Evolutionary conservation across 306 rosid genomes (phyloP).

Genomic region (Cicer bijugum): DNA sequence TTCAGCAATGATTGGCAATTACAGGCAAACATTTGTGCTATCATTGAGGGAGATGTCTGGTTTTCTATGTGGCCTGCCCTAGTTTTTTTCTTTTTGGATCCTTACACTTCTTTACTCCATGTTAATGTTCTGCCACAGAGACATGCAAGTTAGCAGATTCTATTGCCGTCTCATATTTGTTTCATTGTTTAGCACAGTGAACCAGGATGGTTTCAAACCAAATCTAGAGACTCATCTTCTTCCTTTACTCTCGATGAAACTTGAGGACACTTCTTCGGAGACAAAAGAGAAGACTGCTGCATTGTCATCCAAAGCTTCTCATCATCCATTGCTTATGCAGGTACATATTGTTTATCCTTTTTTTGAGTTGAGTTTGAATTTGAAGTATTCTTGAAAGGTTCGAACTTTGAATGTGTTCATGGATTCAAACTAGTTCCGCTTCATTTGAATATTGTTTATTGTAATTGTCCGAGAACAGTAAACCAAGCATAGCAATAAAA

Average conservation of each 20-base stretch:
- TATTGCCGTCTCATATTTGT: constrained; percentile 39
- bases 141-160: constrained; percentile 40
- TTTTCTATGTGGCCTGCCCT: background rate
- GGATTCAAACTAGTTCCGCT: constrained; percentile 1
- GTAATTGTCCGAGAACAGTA: background rate
- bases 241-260: constrained; percentile 81
- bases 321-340: constrained; percentile 80
- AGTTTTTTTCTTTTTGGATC: background rate
- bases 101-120: background rate
- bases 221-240: constrained; percentile 88
- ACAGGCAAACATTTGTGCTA: background rate
- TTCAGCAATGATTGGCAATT: background rate
- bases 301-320: constrained; percentile 61
- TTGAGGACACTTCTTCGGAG: constrained; percentile 62
- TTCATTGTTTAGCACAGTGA: constrained; percentile 79
- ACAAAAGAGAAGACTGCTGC: constrained; percentile 61
- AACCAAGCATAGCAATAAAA: constrained; percentile 3
- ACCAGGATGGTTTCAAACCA: constrained; percentile 94
- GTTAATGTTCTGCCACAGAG: constrained; percentile 23
- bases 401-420: constrained; percentile 17
- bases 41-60: constrained; percentile 4
- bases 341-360: constrained; percentile 47
- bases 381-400: constrained; percentile 22
- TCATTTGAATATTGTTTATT: constrained; percentile 16
- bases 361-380: constrained; percentile 21